phyloP scores from a whole-genome alignment of 768 basidiomycete genomes.

The Wakefieldia striispora region DNA sequence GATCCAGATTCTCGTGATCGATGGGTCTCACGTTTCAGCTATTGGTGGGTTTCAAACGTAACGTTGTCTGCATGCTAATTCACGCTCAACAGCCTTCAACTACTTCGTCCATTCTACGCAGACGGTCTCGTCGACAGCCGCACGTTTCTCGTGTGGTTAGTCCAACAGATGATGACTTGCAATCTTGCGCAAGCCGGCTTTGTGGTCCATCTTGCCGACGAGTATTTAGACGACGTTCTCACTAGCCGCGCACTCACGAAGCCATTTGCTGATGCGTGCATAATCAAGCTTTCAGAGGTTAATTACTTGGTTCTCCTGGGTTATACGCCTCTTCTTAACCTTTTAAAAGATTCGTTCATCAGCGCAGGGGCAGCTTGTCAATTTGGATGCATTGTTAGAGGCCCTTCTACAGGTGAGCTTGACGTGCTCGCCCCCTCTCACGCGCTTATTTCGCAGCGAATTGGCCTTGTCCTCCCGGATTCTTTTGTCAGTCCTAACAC shows the following conservation, averaged over 20 bases:
- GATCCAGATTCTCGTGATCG: slow-evolving; percentile 67
- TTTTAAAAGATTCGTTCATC: slow-evolving; percentile 52
- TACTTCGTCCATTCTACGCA: slow-evolving; percentile 73
- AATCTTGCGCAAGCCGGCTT: slow-evolving; percentile 84
- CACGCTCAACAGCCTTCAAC: slow-evolving; percentile 48
- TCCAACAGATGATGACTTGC: slow-evolving; percentile 71
- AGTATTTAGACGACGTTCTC: slow-evolving; percentile 72
- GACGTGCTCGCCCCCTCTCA: neutral
- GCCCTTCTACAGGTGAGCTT: slow-evolving; percentile 58
- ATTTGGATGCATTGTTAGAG: slow-evolving; percentile 52
- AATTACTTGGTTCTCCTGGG: slow-evolving; percentile 17
- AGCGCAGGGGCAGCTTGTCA: slow-evolving; percentile 53
- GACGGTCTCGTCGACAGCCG: slow-evolving; percentile 80
- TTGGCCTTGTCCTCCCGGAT: slow-evolving; percentile 71
- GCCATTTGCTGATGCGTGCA: slow-evolving; percentile 70
- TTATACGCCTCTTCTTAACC: neutral
- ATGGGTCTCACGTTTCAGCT: slow-evolving; percentile 79
- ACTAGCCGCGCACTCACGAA: slow-evolving; percentile 63
- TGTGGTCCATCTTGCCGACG: slow-evolving; percentile 70
- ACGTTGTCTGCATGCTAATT: neutral
- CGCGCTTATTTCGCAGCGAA: slow-evolving; percentile 42
- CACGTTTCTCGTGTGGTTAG: slow-evolving; percentile 76
- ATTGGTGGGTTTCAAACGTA: slow-evolving; percentile 49
- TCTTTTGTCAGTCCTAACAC: slow-evolving; percentile 70
- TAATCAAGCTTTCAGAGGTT: slow-evolving; percentile 65